phyloP scores from a whole-genome alignment of 768 basidiomycete genomes.

The Floccularia luteovirens region DNA sequence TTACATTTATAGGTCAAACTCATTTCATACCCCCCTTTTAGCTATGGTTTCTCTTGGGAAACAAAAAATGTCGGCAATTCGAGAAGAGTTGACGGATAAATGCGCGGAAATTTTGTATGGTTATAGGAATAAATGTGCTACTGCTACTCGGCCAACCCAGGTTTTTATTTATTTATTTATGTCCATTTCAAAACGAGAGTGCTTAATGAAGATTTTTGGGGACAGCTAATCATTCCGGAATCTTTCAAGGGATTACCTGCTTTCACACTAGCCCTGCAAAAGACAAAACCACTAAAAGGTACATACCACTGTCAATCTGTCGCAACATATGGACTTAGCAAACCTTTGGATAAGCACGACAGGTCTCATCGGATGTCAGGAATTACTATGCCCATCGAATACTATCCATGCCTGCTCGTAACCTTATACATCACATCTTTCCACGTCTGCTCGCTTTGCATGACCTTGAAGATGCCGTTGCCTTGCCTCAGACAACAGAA shows the following conservation, averaged over 20 bases:
- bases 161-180: constrained; percentile 34
- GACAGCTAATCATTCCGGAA: constrained; percentile 96
- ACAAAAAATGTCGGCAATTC: constrained; percentile 63
- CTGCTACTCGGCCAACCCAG: constrained; percentile 70
- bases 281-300: constrained; percentile 95
- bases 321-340: constrained; percentile 1
- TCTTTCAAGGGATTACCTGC: constrained; percentile 82
- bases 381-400: constrained; percentile 79
- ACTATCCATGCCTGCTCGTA: constrained; percentile 59
- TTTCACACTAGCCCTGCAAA: constrained; percentile 74
- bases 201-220: no score
- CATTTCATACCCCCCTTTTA: constrained; percentile 19
- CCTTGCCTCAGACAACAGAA: constrained; percentile 46
- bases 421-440: constrained; percentile 75
- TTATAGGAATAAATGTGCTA: constrained; percentile 85
- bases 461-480: constrained; percentile 65
- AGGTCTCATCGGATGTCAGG: constrained; percentile 90
- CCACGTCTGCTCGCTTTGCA: constrained; percentile 86
- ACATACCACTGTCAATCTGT: constrained; percentile 3
- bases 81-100: constrained; percentile 79
- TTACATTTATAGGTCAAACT: background rate
- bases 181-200: background rate
- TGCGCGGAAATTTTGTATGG: constrained; percentile 77
- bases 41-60: constrained; percentile 60
- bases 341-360: constrained; percentile 50